Evolutionary conservation across 306 rosid species (phyloP).

Genomic region (Acmispon strigosus): DNA sequence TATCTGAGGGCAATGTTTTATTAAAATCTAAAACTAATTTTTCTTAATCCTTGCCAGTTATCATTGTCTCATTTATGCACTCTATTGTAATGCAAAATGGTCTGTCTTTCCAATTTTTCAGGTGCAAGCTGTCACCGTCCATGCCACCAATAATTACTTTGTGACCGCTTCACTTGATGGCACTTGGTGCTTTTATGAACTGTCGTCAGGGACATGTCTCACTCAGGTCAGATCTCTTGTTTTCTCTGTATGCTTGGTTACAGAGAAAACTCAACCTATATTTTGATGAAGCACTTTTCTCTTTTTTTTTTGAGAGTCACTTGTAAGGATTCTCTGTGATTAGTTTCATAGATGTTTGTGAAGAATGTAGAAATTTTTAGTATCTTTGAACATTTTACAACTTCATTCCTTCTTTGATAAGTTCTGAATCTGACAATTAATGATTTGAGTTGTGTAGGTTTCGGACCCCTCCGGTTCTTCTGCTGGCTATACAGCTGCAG

Average conservation of each 20-base stretch:
- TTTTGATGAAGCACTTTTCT: not conserved
- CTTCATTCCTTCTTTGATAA: not conserved
- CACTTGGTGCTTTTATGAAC: slow-evolving; percentile 95
- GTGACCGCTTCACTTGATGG: slow-evolving; percentile 96
- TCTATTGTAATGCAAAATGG: not conserved
- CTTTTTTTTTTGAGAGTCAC: not conserved
- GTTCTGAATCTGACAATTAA: slow-evolving; percentile 4
- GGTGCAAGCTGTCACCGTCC: slow-evolving; percentile 99
- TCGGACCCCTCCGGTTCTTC: slow-evolving; percentile 55
- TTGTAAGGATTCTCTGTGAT: not conserved
- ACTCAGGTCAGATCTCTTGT: slow-evolving; percentile 59
- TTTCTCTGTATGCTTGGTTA: not conserved
- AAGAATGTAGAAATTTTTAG: not conserved
- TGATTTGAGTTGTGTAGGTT: slow-evolving; percentile 49
- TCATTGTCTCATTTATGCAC: not conserved
- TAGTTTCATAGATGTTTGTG: not conserved
- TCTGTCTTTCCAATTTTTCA: slow-evolving; percentile 26
- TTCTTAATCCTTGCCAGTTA: not conserved
- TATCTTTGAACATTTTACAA: not conserved
- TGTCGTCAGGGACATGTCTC: slow-evolving; percentile 86
- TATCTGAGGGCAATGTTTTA: not conserved
- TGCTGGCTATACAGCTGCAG: slow-evolving; percentile 92
- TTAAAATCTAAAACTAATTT: not conserved
- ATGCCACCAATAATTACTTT: slow-evolving; percentile 86
- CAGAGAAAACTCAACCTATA: not conserved